Evolutionary conservation across 257 asterid genomes (phyloP).

Genomic region (Paulownia fortunei): DNA sequence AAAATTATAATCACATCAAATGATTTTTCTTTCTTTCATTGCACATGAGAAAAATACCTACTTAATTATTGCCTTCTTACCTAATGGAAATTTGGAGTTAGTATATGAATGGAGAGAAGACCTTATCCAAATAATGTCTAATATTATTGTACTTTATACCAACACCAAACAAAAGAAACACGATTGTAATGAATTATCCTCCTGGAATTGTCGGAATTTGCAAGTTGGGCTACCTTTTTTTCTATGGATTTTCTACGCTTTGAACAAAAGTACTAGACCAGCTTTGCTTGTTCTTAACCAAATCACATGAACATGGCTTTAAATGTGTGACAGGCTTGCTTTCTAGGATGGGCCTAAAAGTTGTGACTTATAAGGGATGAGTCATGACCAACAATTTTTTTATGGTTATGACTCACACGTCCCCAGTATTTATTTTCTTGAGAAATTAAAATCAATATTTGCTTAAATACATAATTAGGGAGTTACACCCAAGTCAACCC

Average conservation of each 20-base stretch:
- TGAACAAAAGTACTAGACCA: slow-evolving; percentile 34
- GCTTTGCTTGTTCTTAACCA: slow-evolving; percentile 32
- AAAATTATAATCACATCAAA: too few species aligned
- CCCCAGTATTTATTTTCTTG: neutral
- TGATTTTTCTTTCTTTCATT: neutral
- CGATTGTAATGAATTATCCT: slow-evolving; percentile 27
- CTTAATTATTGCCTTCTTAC: slow-evolving; percentile 20
- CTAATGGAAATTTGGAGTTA: slow-evolving; percentile 26
- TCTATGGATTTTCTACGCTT: slow-evolving; percentile 5
- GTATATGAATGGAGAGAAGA: neutral
- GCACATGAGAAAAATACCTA: neutral
- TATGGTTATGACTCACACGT: neutral
- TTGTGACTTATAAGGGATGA: neutral
- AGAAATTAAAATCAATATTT: neutral
- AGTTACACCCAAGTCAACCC: too few species aligned
- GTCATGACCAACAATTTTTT: neutral
- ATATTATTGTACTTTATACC: slow-evolving; percentile 19
- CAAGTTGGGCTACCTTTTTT: slow-evolving; percentile 9
- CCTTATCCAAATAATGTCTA: slow-evolving; percentile 40
- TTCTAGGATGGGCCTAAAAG: slow-evolving; percentile 13
- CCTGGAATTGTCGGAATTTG: slow-evolving; percentile 49
- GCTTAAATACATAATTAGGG: neutral
- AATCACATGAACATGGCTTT: neutral
- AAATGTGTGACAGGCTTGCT: slow-evolving; percentile 35
- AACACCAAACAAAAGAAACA: slow-evolving; percentile 27